These are phyloP conservation scores for Ambrosia trifida DNA, from an alignment of 129 eudicot species.

Conservation along the genomic window DNA sequence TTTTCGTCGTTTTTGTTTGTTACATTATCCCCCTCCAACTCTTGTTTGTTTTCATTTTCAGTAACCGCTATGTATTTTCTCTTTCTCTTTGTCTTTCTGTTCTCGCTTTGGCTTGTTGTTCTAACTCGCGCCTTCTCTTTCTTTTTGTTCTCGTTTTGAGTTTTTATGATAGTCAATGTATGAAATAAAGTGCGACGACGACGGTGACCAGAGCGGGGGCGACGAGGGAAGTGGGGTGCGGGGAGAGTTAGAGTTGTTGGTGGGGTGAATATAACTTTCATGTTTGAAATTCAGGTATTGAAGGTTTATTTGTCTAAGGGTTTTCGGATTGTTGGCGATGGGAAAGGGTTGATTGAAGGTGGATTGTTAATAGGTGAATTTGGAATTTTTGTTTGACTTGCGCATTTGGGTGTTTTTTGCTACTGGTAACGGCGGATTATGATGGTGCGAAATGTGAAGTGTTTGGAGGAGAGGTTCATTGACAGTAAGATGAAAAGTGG, in stretches of 20 bases:
- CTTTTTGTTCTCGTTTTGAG: background rate
- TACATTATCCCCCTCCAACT: slow-evolving; percentile 21
- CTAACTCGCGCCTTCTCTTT: background rate
- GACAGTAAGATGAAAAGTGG: background rate
- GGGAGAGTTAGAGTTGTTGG: background rate
- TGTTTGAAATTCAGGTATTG: background rate
- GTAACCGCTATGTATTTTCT: background rate
- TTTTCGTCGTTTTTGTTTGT: background rate
- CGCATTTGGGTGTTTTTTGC: background rate
- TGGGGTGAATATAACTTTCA: background rate
- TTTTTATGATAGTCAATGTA: background rate
- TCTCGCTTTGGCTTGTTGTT: no score
- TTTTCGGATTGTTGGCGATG: background rate
- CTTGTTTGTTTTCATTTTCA: background rate
- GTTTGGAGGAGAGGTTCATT: background rate
- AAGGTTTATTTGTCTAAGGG: background rate
- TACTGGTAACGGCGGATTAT: background rate
- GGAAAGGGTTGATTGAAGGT: background rate
- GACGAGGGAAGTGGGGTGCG: background rate
- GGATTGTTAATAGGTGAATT: background rate
- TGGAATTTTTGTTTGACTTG: background rate
- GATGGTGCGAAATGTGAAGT: background rate
- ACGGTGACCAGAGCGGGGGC: background rate
- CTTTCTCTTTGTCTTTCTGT: background rate
- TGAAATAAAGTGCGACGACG: background rate